Evolutionary conservation across 768 basidiomycete species (phyloP).

Genomic region (Hygrophoropsis aurantiaca): DNA sequence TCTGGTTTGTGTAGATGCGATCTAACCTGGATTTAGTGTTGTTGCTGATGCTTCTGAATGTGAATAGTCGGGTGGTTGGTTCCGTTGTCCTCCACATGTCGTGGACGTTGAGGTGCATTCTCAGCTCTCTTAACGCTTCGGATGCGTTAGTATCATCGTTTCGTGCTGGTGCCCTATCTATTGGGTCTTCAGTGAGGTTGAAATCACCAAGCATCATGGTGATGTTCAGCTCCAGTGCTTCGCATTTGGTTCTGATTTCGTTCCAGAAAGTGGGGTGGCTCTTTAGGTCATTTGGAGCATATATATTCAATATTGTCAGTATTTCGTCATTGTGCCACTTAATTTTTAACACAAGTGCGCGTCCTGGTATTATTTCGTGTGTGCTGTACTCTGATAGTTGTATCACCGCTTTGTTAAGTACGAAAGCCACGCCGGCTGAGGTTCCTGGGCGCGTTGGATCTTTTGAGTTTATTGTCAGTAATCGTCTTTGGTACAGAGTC

Average conservation of each 20-base stretch:
- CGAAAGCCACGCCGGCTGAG: slow-evolving; percentile 15
- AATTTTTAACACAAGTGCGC: slow-evolving; percentile 5
- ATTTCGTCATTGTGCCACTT: slow-evolving; percentile 14
- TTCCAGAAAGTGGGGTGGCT: slow-evolving; percentile 14
- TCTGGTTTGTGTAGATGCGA: no score
- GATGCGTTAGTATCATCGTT: not conserved
- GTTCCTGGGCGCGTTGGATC: not conserved
- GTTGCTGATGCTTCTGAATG: not conserved
- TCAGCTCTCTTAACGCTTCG: slow-evolving; percentile 11
- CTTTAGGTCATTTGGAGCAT: slow-evolving; percentile 12
- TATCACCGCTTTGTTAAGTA: slow-evolving; percentile 16
- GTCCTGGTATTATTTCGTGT: slow-evolving; percentile 8
- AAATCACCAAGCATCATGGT: slow-evolving; percentile 3
- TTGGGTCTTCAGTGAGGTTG: slow-evolving; percentile 6
- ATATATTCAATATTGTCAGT: slow-evolving; percentile 14
- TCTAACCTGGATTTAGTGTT: not conserved
- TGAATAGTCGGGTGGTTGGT: not conserved
- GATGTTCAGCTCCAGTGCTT: not conserved
- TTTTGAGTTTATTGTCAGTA: slow-evolving; percentile 3
- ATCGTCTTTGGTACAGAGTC: not conserved
- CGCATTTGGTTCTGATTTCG: not conserved
- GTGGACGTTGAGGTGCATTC: not conserved
- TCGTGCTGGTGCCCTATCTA: not conserved
- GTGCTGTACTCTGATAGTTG: slow-evolving; percentile 2
- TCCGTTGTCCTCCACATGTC: no score